These are phyloP conservation scores for Avena sativa DNA, from an alignment of 176 grass and related monocot genomes.

Conservation along the genomic window DNA sequence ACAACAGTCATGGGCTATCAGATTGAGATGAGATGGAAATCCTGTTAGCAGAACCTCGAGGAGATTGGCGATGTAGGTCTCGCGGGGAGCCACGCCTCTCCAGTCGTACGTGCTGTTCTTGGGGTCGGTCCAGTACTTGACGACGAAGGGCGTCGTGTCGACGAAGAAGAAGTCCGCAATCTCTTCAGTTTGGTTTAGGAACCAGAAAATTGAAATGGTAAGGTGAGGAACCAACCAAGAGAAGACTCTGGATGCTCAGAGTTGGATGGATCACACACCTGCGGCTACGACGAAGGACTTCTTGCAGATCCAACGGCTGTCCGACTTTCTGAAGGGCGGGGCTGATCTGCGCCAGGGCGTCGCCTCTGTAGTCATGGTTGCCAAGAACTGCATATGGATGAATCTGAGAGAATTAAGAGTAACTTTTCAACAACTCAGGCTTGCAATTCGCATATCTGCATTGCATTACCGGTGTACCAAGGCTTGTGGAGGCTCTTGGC, in stretches of 20 bases:
- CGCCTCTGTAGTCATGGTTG: slow-evolving; percentile 43
- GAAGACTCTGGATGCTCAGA: too few species aligned
- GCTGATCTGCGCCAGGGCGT: slow-evolving; percentile 59
- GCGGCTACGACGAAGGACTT: slow-evolving; percentile 74
- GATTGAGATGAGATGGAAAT: not conserved
- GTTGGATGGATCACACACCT: slow-evolving; percentile 38
- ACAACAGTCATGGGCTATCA: not conserved
- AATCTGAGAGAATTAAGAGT: not conserved
- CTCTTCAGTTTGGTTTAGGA: slow-evolving; percentile 22
- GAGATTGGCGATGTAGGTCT: slow-evolving; percentile 55
- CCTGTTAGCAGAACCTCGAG: slow-evolving; percentile 46
- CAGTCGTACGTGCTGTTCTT: slow-evolving; percentile 56
- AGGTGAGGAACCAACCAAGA: not conserved
- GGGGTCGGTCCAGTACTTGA: slow-evolving; percentile 62
- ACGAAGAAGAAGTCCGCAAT: slow-evolving; percentile 67
- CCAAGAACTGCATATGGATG: too few species aligned
- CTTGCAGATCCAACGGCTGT: slow-evolving; percentile 69
- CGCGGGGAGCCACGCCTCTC: slow-evolving; percentile 61
- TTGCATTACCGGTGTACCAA: slow-evolving; percentile 69
- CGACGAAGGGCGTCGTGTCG: slow-evolving; percentile 73
- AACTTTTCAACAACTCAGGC: not conserved
- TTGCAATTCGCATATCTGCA: not conserved
- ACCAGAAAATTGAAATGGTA: too few species aligned
- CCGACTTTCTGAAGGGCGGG: slow-evolving; percentile 52
- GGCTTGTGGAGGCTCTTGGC: slow-evolving; percentile 71